Base-by-base conservation (phyloP, 2,329 filamentous ascomycete genomes). In the Leptographium procerum region DNA sequence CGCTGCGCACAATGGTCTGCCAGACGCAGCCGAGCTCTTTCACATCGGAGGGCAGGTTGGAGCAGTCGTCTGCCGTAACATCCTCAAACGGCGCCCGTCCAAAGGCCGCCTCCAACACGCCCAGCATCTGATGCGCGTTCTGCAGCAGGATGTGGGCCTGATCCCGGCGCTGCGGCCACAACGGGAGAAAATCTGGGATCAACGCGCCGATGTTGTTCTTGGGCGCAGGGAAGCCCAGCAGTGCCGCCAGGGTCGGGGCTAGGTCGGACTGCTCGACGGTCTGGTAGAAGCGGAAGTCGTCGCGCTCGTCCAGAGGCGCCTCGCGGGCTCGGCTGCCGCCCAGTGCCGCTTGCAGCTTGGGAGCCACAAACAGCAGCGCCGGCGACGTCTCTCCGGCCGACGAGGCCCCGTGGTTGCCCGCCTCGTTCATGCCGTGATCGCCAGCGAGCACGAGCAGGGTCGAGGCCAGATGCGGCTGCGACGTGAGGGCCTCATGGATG, bases 361-460 rank as follows among this genome's bases (percentile, higher is more conserved):
- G 91, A 2, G 91, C 94, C 63, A 95, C 82, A 69, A 99, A 97
- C 24, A 96, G 81, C 11, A 99, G 75, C 19, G 94, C 94, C 0
- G 94, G 87, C 1, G 92, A 96, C 1, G 94, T 97, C 74, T 99
- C 94, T 50, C 94, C 92, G 1, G 90, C 83, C 0, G 91, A 91
- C 11, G 92, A 96, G 45, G 92, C 94, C 33, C 94, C 94, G 69
- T 99, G 94, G 65, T 97, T 97, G 2, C 94, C 94, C 24, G 89
- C 94, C 65, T 97, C 92, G 65, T 97, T 99, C 94, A 99, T 99
- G n/a, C 94, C 94, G 69, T 99, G 94, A 66, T 99, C 95, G 58
- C 94, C 94, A 59, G 87, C 90, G 8, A 99, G 73, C 3, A 99
- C 85, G 52, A 99, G 80, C 2, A 99, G 74, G 0, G 92, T 91